phyloP scores from a whole-genome alignment of 2,329 filamentous ascomycete genomes.

The Calonectria leucothoes region DNA sequence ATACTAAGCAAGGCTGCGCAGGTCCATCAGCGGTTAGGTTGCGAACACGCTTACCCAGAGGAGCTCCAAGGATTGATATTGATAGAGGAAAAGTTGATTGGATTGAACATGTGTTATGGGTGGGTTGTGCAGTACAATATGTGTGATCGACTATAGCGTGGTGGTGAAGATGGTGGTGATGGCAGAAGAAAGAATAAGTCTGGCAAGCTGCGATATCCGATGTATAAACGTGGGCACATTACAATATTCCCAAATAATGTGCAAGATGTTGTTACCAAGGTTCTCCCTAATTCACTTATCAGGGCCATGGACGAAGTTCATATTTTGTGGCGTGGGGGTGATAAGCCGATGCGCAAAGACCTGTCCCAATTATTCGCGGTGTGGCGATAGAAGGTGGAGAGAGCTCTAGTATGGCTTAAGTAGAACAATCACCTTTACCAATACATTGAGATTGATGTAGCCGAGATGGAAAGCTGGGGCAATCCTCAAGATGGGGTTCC shows the following conservation, averaged over 20 bases:
- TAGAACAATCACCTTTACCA: not conserved
- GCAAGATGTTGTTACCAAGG: not conserved
- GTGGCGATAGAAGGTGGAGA: not conserved
- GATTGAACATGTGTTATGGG: not conserved
- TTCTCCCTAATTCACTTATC: not conserved
- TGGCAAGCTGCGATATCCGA: not conserved
- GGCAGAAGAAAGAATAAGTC: too few relatives aligned
- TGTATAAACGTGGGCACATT: not conserved
- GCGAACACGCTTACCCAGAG: conserved; percentile 27
- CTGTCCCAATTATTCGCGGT: not conserved
- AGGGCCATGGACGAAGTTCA: conserved; percentile 5
- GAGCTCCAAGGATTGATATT: not conserved
- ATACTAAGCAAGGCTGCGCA: conserved; percentile 1
- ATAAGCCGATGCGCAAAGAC: not conserved
- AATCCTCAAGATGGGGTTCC: not conserved
- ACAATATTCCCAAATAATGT: conserved; percentile 11
- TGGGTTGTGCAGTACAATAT: not conserved
- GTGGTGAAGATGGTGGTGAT: too few relatives aligned
- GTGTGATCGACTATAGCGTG: too few relatives aligned
- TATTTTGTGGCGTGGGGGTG: not conserved
- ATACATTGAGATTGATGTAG: not conserved
- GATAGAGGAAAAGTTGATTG: not conserved
- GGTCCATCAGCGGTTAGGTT: conserved; percentile 2
- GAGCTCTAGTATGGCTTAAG: not conserved
- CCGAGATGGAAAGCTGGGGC: conserved; percentile 3